Conservation (phyloP, 495 filamentous ascomycete genomes). For the Penicillium flavigenum region DNA sequence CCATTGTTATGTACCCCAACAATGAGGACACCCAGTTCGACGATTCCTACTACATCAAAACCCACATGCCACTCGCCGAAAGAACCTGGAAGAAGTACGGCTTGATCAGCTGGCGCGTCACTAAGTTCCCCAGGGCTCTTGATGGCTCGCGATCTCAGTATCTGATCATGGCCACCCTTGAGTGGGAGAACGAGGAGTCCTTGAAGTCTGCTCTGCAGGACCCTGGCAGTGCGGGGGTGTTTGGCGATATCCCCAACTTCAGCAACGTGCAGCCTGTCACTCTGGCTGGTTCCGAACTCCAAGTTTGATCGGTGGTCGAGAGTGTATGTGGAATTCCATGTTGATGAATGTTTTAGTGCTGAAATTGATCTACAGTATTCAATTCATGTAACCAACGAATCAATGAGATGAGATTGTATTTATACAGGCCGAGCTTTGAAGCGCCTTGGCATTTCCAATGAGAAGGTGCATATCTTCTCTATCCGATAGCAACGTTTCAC, state of each 20-base stretch:
- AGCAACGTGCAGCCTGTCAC: conserved; percentile 30
- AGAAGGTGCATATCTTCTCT: not conserved
- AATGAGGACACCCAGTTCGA: conserved; percentile 24
- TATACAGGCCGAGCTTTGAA: not conserved
- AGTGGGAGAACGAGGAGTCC: conserved; percentile 27
- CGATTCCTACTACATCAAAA: conserved; percentile 29
- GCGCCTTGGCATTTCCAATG: not conserved
- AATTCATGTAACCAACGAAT: not conserved
- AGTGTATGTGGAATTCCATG: not conserved
- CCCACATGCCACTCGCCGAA: conserved; percentile 31
- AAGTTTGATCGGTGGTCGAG: not conserved
- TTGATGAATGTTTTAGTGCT: not conserved
- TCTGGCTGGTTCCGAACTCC: conserved; percentile 18
- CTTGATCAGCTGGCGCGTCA: conserved; percentile 22
- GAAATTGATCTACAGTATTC: not conserved
- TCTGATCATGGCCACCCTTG: conserved; percentile 22
- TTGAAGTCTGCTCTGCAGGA: conserved; percentile 15
- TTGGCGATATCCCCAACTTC: conserved; percentile 32
- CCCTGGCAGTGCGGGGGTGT: conserved; percentile 15
- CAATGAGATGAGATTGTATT: not conserved
- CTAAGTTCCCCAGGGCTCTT: conserved; percentile 21
- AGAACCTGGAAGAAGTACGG: conserved; percentile 22
- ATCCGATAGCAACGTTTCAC: not conserved
- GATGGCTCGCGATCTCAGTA: conserved; percentile 22
- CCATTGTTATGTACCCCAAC: conserved; percentile 28